Base-by-base conservation (phyloP, 1,139 yeast genomes). In the Spathaspora sp. region DNA sequence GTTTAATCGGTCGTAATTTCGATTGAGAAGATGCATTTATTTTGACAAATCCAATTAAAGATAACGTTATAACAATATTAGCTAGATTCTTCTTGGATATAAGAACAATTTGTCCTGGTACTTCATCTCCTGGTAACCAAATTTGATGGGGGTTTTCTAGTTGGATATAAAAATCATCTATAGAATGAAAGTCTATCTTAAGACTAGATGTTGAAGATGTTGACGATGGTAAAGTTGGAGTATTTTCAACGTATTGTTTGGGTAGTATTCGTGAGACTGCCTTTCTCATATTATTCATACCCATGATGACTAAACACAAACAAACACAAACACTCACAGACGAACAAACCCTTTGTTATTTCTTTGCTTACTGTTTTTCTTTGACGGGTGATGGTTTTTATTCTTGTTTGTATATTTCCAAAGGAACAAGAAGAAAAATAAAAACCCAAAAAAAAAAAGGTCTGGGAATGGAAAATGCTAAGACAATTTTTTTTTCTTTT, bases 131-230 rank as follows among this genome's bases (percentile, higher is more conserved):
- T 0, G 90, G 89, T 13, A 71, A 64, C 74, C 81, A 84, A 17
- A 78, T 69, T 57, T 80, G 78, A 63, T 87, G 95, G 1, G 95
- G 93, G 48, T 84, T 83, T 53, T 83, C 86, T 47, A 89, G 68
- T 43, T 74, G 75, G 40, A 89, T 81, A 62, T 81, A 86, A 62
- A 88, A 86, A 53, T 86, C 89, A 45, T 78, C 76, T 50, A 80
- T 74, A 7, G 77, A 65, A 44, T 67, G 69, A 53, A 70, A 64
- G 52, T 78, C 83, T 27, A 78, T 55, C 48, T 63, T 68, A 52
- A 71, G 65, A 39, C 46, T 52, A 27, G 56, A 47, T 15, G 37
- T 41, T 7, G 26, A 26, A 10, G 45, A 13, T 10, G 37, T 44
- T 17, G 26, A 26, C 8, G 29, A 27, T 36, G 29, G 10, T 18